phyloP scores from a whole-genome alignment of 164 flowering plant species.

The Houttuynia cordata region DNA sequence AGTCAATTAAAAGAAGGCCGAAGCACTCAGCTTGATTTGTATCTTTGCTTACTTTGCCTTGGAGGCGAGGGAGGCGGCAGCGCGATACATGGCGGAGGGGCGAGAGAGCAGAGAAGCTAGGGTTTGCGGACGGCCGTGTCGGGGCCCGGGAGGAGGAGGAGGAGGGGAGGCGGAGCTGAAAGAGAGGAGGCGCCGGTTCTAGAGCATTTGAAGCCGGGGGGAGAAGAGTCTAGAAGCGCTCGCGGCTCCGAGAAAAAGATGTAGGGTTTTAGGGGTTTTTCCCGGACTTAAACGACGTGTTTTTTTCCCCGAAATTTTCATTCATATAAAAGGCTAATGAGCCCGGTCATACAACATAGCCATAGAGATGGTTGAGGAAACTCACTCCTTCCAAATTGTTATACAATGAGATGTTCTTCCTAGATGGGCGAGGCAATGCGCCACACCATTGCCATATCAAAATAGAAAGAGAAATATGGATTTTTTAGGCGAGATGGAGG shows the following conservation, averaged over 20 bases:
- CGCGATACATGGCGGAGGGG: constrained; percentile 15
- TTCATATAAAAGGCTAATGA: no score
- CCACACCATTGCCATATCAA: no score
- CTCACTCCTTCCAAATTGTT: no score
- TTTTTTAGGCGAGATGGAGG: no score
- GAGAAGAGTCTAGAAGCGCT: constrained; percentile 9
- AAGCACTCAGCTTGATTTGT: background rate
- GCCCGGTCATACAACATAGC: no score
- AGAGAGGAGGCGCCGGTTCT: background rate
- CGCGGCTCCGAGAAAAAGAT: constrained; percentile 6
- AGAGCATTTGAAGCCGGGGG: background rate
- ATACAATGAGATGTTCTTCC: no score
- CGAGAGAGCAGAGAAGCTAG: background rate
- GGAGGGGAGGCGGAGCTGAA: background rate
- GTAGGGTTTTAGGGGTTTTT: constrained; percentile 20
- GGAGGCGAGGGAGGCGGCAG: constrained; percentile 20
- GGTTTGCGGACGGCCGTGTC: no score
- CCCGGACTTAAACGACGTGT: no score
- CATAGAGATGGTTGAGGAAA: no score
- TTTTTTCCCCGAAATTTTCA: no score
- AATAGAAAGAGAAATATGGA: no score
- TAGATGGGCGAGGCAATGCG: no score
- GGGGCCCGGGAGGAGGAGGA: constrained; percentile 2
- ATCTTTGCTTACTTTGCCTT: constrained; percentile 13
- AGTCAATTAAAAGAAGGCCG: background rate